Base-by-base conservation (phyloP, 2,329 filamentous ascomycete species). In the Microsporum ferrugineum region DNA sequence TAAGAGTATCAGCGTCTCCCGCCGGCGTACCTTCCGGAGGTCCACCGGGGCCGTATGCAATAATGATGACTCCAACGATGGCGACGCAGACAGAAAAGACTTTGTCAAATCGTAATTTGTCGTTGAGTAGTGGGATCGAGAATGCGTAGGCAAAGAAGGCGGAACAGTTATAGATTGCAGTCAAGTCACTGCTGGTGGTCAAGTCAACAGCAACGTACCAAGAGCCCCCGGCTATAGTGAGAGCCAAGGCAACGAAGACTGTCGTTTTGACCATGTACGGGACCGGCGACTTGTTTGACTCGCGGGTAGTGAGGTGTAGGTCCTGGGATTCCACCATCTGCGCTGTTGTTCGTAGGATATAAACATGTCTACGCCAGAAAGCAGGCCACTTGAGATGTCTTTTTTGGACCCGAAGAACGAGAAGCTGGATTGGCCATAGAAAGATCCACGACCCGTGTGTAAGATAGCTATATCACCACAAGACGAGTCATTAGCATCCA, bases 81-180 rank as follows among this genome's bases (percentile, higher is more conserved):
- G 94, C 94, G 43, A 99, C 83, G 8, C 84, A 80, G 1, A 99
- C 94, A 2, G 92, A 89, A 58, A 95, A 72, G 33, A 91, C 86
- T 78, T 99, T 99, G 76, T 89, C 89, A 41, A 87, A 76, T 27
- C 89, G 85, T 10, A 96, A 76, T 66, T 88, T 89, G 73, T 99
- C 94, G 61, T 88, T 85, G 1, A 99, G 80, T 17, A 99, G 76
- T 0, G 91, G 91, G 51, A 99, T 91, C 53, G 89, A 95, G 72
- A 99, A 99, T 10, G 89, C 92, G 71, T 99, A 99, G 57, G 94
- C 94, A 73, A 99, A 99, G 76, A 99, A 99, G 62, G 94, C 92
- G 59, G 89, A 95, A 80, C 94, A 99, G 77, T 99, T 99, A 82
- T 99, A 99, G 68, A 99, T 99, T 60, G 94, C 94, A 0, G 94